These are phyloP conservation scores for Yamadazyma membranifaciens DNA, from an alignment of 1,139 yeast genomes.

Conservation along the genomic window DNA sequence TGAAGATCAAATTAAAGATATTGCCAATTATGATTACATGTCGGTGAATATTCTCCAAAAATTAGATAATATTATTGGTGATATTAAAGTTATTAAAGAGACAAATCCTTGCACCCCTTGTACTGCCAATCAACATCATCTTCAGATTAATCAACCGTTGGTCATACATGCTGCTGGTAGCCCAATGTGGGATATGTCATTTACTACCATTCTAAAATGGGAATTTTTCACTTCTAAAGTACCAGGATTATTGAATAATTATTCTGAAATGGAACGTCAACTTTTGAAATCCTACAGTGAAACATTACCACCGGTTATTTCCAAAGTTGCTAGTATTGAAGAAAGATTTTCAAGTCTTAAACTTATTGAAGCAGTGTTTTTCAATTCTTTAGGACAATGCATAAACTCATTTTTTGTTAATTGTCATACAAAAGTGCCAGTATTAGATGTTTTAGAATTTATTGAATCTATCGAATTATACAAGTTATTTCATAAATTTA, in stretches of 20 bases:
- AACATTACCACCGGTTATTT: not conserved
- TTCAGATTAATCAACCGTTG: not conserved
- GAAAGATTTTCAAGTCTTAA: conserved; percentile 17
- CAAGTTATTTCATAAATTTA: conserved; percentile 20
- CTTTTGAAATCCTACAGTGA: conserved; percentile 19
- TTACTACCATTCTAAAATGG: conserved; percentile 28
- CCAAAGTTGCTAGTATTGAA: conserved; percentile 4
- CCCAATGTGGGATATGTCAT: conserved; percentile 40
- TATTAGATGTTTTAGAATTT: conserved; percentile 29
- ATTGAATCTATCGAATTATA: conserved; percentile 32
- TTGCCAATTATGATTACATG: conserved; percentile 25
- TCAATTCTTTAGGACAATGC: conserved; percentile 17
- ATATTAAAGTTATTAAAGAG: conserved; percentile 21
- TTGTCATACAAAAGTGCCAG: conserved; percentile 36
- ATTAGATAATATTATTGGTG: conserved; percentile 30
- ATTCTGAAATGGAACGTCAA: conserved; percentile 13
- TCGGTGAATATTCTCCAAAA: conserved; percentile 22
- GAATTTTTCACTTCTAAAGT: conserved; percentile 20
- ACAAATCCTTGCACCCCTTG: not conserved
- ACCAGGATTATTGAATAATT: conserved; percentile 17
- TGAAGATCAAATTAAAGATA: conserved; percentile 28
- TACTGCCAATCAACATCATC: not conserved
- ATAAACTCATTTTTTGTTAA: conserved; percentile 35
- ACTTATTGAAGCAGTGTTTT: conserved; percentile 22
- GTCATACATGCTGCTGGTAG: not conserved